Base-by-base conservation (phyloP, 352 stramenopile species). In the Phytopythium mirpurense region DNA sequence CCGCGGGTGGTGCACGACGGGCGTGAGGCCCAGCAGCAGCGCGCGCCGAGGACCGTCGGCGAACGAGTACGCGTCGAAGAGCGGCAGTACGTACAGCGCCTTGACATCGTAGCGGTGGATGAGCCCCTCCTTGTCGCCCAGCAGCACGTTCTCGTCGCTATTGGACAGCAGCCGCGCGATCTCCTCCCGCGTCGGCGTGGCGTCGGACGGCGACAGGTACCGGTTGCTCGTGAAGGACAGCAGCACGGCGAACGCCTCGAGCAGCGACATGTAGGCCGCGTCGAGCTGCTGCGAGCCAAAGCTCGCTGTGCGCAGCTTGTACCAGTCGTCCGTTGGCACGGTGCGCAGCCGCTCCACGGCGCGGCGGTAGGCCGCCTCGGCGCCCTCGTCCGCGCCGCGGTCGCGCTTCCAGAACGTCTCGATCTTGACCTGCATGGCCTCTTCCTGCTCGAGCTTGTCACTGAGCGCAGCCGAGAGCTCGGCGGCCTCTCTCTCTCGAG, bases 61-160 rank as follows among this genome's bases (percentile, higher is more conserved):
- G 41, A 93, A 90, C 52, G 83, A 90, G 55, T 93, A 93, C 1
- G 72, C 74, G 51, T 91, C 76, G 54, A 93, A 93, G 9, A 90
- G 76, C 41, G 83, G 80, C 32, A 93, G 56, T 8, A 91, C 54
- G 45, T 90, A 93, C 38, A 93, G 55, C 21, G 83, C 83, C 53
- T 91, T 90, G 42, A 93, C 74, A 18, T 63, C 59, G 65, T 93
- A 93, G 19, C 69, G 63, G 59, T 93, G 83, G 41, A 93, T 93
- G 11, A 93, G 45, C 2, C 76, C 82, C 62, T 93, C 83, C 7
- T 75, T 80, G 57, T 93, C 83, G 18, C 83, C 83, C n/a, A 93
- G 45, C 32, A 75, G 61, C 37, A 90, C 83, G 48, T 93, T 93
- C 19, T 93, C 83, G n/a, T 86, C 72, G 57, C 69, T 90, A 35